Evolutionary conservation across 148 eudicot species (phyloP), one percentile per base, ranked within the genome.

Genomic region (Rhododendron molle): DNA sequence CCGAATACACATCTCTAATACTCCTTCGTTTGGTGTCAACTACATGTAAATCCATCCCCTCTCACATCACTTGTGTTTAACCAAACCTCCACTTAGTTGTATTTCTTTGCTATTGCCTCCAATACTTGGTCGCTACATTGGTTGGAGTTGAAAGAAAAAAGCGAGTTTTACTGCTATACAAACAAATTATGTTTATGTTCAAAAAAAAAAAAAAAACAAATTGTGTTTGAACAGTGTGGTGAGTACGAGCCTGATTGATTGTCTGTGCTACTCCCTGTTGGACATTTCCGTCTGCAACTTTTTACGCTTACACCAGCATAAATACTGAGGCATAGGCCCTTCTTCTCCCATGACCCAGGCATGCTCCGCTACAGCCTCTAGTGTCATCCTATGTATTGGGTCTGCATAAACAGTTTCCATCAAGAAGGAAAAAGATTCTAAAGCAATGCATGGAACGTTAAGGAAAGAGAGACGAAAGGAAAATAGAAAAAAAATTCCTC

Each of bases 331-430:
- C 73, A 95, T 87, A 14, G 92, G 95, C 60, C 96, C 96, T 14
- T 91, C 91, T 86, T 93, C 95, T 81, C 93, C 94, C 78, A 93
- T 81, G 79, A 95, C 92, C 99, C 98, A 96, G 1, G 94, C 91
- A 83, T 93, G 96, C 85, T 88, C 91, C 8, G 99, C 92, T 44
- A 91, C 98, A 81, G 77, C 91, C 67, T 89, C 91, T 18, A 96
- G 88, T 4, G 97, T 91, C 89, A 96, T 20, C 87, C 99, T 89
- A 78, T 91, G 83, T 62, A 54, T 82, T 36, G 99, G 99, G 81
- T 96, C 99, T 95, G 93, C 67, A 83, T 85, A 76, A 43, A 73
- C 46, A 80, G 73, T 26, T 74, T 85, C 60, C 10, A 62, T 16
- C 9, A 81, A 40, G 18, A 49, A 21, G 54, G 15, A 47, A 44